Percentiles rank a stretch among this genome's conserved stretches.
Conservation (phyloP, 345 rosid species). For the Barbarea vulgaris region DNA sequence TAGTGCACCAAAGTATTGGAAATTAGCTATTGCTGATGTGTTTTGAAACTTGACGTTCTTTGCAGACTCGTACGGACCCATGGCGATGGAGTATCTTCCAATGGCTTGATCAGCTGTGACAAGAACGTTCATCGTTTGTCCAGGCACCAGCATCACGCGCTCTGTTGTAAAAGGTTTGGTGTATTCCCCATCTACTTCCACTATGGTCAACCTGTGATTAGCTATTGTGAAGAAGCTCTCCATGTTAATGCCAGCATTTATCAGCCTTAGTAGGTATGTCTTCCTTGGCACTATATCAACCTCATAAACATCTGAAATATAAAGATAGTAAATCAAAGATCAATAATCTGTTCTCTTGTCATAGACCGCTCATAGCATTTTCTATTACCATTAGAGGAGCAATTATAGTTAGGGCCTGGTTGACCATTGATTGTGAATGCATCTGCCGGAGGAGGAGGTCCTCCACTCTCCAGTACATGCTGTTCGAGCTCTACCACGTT, state of each 20-base stretch:
- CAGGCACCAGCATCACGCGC: conserved; percentile 84
- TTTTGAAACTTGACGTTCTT: conserved; percentile 61
- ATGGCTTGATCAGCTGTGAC: conserved; percentile 74
- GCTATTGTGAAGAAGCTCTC: conserved; percentile 85
- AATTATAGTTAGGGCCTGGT: conserved; percentile 86
- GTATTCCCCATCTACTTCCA: conserved; percentile 87
- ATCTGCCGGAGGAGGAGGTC: conserved; percentile 69
- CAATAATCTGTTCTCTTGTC: background rate
- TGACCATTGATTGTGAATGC: conserved; percentile 85
- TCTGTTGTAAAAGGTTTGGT: conserved; percentile 70
- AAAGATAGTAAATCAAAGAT: background rate
- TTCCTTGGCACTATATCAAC: conserved; percentile 65
- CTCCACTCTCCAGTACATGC: conserved; percentile 65
- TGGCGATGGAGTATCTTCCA: conserved; percentile 76
- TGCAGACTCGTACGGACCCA: conserved; percentile 82
- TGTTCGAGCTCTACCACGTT: conserved; percentile 63
- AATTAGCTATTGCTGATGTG: conserved; percentile 59
- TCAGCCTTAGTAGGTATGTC: conserved; percentile 73
- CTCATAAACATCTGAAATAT: conserved; percentile 64
- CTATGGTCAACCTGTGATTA: conserved; percentile 70
- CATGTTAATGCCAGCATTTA: conserved; percentile 78
- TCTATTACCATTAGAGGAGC: conserved; percentile 64
- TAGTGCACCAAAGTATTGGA: conserved; percentile 62
- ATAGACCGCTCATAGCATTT: background rate
- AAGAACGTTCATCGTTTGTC: conserved; percentile 84